Conservation (phyloP, 345 rosid genomes). For the Heritiera fomes region DNA sequence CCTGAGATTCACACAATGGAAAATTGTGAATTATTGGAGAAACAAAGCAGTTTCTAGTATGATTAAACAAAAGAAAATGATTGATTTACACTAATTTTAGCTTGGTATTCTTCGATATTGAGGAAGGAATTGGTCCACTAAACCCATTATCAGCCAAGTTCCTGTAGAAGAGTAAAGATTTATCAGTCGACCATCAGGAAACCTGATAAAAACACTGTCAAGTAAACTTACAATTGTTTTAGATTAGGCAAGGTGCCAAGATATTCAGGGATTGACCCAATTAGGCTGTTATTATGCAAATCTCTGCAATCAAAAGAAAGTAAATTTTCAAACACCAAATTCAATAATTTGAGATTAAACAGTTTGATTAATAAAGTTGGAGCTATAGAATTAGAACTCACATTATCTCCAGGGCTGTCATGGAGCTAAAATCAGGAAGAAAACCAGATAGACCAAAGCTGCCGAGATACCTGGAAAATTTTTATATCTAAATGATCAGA, state of each 20-base stretch:
- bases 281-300: slow-evolving; percentile 40
- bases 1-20: slow-evolving; percentile 13
- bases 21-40: slow-evolving; percentile 1
- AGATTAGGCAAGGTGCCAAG: slow-evolving; percentile 38
- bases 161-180: slow-evolving; percentile 28
- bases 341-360: neutral
- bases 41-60: neutral
- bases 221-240: slow-evolving; percentile 34
- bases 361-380: neutral
- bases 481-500: neutral
- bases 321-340: neutral
- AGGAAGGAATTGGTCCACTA: slow-evolving; percentile 37
- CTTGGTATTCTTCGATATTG: slow-evolving; percentile 33
- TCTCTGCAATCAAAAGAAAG: slow-evolving; percentile 32
- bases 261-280: slow-evolving; percentile 37
- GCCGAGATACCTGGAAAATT: slow-evolving; percentile 35
- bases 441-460: slow-evolving; percentile 36
- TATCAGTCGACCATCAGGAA: neutral
- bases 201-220: neutral
- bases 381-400: slow-evolving; percentile 28
- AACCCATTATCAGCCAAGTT: slow-evolving; percentile 38
- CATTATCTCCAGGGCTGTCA: slow-evolving; percentile 46
- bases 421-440: slow-evolving; percentile 52
- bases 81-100: slow-evolving; percentile 39
- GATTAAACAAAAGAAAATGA: neutral